Conservation (phyloP, 108 stramenopile species). For the Pseudonitzschia delicatissima region DNA sequence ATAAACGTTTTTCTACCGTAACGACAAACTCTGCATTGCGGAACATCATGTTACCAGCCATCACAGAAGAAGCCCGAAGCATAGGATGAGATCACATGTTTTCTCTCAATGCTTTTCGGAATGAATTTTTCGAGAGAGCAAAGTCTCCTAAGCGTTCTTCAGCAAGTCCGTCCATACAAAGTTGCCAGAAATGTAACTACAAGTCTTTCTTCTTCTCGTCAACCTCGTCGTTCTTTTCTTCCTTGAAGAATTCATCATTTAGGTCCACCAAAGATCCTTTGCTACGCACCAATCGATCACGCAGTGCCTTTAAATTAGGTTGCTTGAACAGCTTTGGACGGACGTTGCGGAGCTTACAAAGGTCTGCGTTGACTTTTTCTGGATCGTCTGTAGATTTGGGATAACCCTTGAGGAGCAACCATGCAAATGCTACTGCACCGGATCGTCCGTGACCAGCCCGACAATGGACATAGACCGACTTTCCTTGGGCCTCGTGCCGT, state of each 20-base stretch:
- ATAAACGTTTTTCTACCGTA: too few relatives aligned
- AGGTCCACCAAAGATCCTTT: conserved; percentile 7
- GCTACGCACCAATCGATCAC: conserved; percentile 24
- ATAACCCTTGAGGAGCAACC: conserved; percentile 51
- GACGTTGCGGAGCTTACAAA: conserved; percentile 66
- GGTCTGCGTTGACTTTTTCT: conserved; percentile 57
- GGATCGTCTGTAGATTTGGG: conserved; percentile 49
- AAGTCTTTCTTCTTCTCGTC: too few relatives aligned
- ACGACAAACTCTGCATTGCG: too few relatives aligned
- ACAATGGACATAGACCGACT: conserved; percentile 81
- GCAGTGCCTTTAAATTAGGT: conserved; percentile 59
- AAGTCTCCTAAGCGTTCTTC: too few relatives aligned
- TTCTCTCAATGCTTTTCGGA: too few relatives aligned
- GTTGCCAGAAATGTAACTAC: too few relatives aligned
- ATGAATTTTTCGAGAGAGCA: too few relatives aligned
- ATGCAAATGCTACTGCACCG: conserved; percentile 80
- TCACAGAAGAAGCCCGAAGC: too few relatives aligned
- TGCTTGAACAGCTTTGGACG: conserved; percentile 70
- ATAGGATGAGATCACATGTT: too few relatives aligned
- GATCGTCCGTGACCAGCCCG: conserved; percentile 83
- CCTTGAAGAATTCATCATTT: neutral
- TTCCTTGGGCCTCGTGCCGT: conserved; percentile 52
- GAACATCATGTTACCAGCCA: too few relatives aligned
- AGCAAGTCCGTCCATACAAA: too few relatives aligned
- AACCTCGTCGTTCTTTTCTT: neutral